phyloP scores from a whole-genome alignment of 208 protist genomes.

The Naegleria lovaniensis region DNA sequence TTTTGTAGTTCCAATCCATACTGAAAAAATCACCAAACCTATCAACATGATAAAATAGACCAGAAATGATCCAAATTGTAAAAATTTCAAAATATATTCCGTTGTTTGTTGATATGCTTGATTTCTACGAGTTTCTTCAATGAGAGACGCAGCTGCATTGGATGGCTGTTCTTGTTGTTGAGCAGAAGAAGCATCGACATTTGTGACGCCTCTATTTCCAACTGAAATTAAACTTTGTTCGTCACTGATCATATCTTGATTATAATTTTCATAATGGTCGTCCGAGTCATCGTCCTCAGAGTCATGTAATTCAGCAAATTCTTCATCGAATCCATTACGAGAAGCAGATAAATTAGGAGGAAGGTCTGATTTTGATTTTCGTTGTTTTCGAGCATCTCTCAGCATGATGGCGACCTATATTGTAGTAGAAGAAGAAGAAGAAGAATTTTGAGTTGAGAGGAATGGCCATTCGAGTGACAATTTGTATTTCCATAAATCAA shows the following conservation, averaged over 20 bases:
- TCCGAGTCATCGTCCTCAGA: background rate
- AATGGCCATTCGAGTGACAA: too few relatives aligned
- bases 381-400: too few relatives aligned
- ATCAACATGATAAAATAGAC: background rate
- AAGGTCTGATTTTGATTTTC: too few relatives aligned
- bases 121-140: constrained; percentile 3
- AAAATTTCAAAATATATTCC: background rate
- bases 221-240: too few relatives aligned
- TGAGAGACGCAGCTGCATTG: background rate
- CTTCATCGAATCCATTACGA: background rate
- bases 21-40: background rate
- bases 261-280: background rate
- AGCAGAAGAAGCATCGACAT: too few relatives aligned
- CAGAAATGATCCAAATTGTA: background rate
- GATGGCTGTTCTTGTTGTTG: background rate
- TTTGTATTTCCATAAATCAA: too few relatives aligned
- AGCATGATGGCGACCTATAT: background rate
- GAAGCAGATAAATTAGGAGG: too few relatives aligned
- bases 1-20: background rate
- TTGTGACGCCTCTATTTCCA: too few relatives aligned
- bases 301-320: background rate
- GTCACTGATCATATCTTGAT: background rate
- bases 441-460: too few relatives aligned
- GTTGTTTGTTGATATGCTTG: background rate
- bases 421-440: too few relatives aligned